A percentile compares a stretch with the other conserved stretches of the same genome.
phyloP scores from a whole-genome alignment of 2,329 filamentous ascomycete genomes.

The Fusarium metavorans region DNA sequence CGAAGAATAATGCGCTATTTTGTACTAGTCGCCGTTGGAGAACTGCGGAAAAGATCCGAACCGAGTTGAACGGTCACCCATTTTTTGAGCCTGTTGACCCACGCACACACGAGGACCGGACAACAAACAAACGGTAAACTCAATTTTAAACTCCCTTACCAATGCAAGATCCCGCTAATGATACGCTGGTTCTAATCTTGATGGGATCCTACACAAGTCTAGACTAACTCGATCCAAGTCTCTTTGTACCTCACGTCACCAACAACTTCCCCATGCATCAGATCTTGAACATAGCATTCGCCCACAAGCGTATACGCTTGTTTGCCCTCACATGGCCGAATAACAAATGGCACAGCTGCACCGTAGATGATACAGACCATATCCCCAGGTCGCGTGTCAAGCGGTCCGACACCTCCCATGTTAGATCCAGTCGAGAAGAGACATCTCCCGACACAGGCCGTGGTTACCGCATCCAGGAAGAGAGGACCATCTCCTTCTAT shows the following conservation, averaged over 20 bases:
- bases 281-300: not conserved
- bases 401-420: not conserved
- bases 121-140: not conserved
- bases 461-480: not conserved
- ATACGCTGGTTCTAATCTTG: not conserved
- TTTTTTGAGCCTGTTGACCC: not conserved
- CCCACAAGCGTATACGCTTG: not conserved
- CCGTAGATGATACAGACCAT: not conserved
- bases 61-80: too few relatives aligned
- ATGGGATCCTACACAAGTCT: not conserved
- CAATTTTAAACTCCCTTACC: not conserved
- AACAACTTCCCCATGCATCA: not conserved
- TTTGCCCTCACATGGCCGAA: not conserved
- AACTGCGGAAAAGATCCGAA: not conserved
- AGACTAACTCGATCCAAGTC: not conserved
- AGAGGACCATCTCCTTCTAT: not conserved
- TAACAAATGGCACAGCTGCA: not conserved
- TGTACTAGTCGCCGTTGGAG: not conserved
- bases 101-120: not conserved
- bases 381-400: not conserved
- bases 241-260: not conserved
- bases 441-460: not conserved
- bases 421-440: not conserved
- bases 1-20: not conserved
- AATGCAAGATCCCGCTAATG: not conserved